These are phyloP conservation scores for Verticillium longisporum DNA, from an alignment of 2,329 filamentous ascomycete genomes.

Conservation along the genomic window DNA sequence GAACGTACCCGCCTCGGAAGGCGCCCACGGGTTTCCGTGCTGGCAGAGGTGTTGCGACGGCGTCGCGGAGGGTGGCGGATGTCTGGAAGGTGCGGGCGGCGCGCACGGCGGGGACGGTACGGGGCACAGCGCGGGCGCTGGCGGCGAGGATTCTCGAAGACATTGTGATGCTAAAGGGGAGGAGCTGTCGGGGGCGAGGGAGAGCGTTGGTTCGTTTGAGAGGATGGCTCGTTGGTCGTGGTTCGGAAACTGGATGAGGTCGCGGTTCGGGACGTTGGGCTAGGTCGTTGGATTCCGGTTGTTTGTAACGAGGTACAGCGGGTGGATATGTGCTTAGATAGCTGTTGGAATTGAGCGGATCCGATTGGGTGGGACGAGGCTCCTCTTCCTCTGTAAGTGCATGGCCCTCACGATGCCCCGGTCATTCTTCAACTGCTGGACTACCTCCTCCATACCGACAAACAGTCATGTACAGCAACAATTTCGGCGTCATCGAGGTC, in stretches of 20 bases:
- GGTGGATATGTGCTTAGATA: neutral
- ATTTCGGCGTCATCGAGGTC: slow-evolving; percentile 76
- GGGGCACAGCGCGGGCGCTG: slow-evolving; percentile 27
- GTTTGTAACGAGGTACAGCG: neutral
- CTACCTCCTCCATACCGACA: neutral
- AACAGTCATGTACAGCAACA: slow-evolving; percentile 40
- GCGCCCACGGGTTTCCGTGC: slow-evolving; percentile 52
- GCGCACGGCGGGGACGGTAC: slow-evolving; percentile 18
- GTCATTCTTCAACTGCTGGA: neutral
- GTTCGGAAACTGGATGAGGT: neutral
- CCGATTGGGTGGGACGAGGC: neutral
- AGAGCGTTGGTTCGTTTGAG: neutral
- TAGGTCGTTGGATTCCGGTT: neutral
- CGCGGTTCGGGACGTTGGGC: neutral
- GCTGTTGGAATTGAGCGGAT: neutral
- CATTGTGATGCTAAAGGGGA: slow-evolving; percentile 30
- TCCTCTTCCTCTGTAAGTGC: neutral
- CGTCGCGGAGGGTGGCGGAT: slow-evolving; percentile 35
- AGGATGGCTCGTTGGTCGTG: neutral
- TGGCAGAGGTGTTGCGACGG: slow-evolving; percentile 40
- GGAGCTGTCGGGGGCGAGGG: slow-evolving; percentile 2
- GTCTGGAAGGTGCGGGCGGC: slow-evolving; percentile 41
- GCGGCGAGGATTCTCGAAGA: slow-evolving; percentile 36
- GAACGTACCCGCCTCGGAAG: slow-evolving; percentile 53
- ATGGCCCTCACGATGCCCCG: neutral